These are phyloP conservation scores for Dittrichia graveolens DNA, from an alignment of 129 eudicot species.

Conservation along the genomic window DNA sequence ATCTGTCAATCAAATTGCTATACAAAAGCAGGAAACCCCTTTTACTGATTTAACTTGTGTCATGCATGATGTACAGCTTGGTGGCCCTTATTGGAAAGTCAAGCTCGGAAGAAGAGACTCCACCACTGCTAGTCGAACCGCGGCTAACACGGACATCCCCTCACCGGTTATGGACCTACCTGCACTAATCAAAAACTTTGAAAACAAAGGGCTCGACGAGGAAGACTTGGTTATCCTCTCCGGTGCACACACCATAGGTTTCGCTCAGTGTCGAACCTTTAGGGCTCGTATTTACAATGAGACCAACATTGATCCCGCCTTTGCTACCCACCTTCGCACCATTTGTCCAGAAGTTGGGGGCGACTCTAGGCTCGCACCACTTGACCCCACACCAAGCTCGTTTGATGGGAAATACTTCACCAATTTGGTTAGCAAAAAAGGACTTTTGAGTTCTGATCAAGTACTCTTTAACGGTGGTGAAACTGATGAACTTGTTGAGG, in stretches of 20 bases:
- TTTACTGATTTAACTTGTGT: not conserved
- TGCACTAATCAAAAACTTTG: constrained; percentile 28
- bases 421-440: constrained; percentile 34
- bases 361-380: constrained; percentile 34
- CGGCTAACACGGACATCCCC: constrained; percentile 34
- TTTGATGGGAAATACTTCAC: constrained; percentile 38
- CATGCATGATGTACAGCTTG: constrained; percentile 27
- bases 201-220: constrained; percentile 45
- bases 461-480: constrained; percentile 31
- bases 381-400: constrained; percentile 32
- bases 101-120: constrained; percentile 49
- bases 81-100: constrained; percentile 45
- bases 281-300: constrained; percentile 28
- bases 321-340: constrained; percentile 24
- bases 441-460: constrained; percentile 43
- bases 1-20: no score
- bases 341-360: constrained; percentile 35
- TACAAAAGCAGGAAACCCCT: no score
- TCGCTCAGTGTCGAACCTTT: constrained; percentile 27
- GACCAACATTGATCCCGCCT: constrained; percentile 29
- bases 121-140: constrained; percentile 31
- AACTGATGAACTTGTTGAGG: constrained; percentile 29
- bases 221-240: constrained; percentile 62
- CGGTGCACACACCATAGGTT: constrained; percentile 52
- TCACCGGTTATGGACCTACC: constrained; percentile 35